Base-by-base conservation (phyloP, 768 basidiomycete genomes). In the Tephrocybe rancida region DNA sequence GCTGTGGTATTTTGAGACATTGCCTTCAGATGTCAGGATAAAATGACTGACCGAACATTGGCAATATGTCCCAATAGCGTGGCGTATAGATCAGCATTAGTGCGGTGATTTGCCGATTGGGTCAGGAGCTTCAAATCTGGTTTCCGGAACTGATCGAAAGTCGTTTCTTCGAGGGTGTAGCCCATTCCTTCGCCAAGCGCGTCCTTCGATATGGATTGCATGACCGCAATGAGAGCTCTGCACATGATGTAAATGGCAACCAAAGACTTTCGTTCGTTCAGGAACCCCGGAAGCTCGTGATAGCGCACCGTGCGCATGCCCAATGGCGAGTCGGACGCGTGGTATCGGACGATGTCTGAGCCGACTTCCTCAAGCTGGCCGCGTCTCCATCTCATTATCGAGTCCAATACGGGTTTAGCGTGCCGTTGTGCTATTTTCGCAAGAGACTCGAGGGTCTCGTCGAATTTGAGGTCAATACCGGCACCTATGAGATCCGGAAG, bases 241-340 rank as follows among this genome's bases (percentile, higher is more conserved):
- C 92, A 95, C 85, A 93, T 88, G 64, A 98, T 84, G 66, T 94
- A 96, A 34, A 90, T 88, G 0, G 92, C 85, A 5, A 92, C 88
- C 3, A 95, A 78, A n/a, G 84, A 83, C 65, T 87, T 86, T 26
- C 88, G 85, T 65, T 90, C 90, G 51, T 77, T 80, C 41, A 87
- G 68, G n/a, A 84, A 63, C 26, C 68, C 71, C 0, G 79, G 71
- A 16, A 79, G 69, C 52, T 87, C 85, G 38, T 74, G 71, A 32
- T 73, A 57, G 18, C 81, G 77, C 21, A 71, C 52, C 26, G 58
- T 56, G 14, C 76, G 74, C 30, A 58, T 64, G 24, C 47, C 70
- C 44, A 37, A 69, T 26, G 65, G 73, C 57, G 70, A 74, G 41
- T 72, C 75, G 4, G 73, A 59, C 32, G 73, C 64, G 56, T 87